These are phyloP conservation scores for Hanseniaspora valbyensis DNA, from an alignment of 805 yeast genomes.

Conservation along the genomic window DNA sequence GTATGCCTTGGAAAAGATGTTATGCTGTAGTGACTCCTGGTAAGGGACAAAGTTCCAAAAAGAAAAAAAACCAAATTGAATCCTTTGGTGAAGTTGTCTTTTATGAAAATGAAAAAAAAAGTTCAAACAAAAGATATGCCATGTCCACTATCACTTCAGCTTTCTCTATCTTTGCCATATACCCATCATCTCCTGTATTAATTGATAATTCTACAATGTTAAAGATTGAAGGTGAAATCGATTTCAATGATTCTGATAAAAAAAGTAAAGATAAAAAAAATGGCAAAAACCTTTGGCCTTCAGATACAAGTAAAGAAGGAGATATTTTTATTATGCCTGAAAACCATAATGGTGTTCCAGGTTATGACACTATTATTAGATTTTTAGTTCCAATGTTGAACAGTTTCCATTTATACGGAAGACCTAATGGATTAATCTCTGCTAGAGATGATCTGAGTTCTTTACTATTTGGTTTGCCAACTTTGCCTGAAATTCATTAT, in stretches of 20 bases:
- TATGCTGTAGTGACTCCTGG: constrained; percentile 80
- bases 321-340: constrained; percentile 54
- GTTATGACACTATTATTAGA: constrained; percentile 63
- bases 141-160: constrained; percentile 72
- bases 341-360: constrained; percentile 59
- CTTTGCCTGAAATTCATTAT: constrained; percentile 57
- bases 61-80: constrained; percentile 31
- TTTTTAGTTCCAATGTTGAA: constrained; percentile 59
- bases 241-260: constrained; percentile 44
- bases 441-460: constrained; percentile 45
- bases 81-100: constrained; percentile 60
- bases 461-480: constrained; percentile 61
- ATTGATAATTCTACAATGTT: constrained; percentile 82
- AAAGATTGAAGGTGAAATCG: constrained; percentile 74
- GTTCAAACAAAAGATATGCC: constrained; percentile 48
- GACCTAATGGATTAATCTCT: constrained; percentile 54
- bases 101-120: constrained; percentile 68
- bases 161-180: constrained; percentile 72
- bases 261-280: constrained; percentile 24
- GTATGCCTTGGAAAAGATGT: constrained; percentile 96
- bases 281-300: not conserved
- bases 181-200: constrained; percentile 71
- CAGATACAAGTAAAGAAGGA: constrained; percentile 4
- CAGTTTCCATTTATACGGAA: constrained; percentile 59
- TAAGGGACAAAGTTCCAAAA: constrained; percentile 32